A percentile compares a stretch with the other conserved stretches of the same genome.
These are phyloP conservation scores for Cutaneotrichosporon curvatum DNA, from an alignment of 1,284 basidiomycete species.

Conservation along the genomic window DNA sequence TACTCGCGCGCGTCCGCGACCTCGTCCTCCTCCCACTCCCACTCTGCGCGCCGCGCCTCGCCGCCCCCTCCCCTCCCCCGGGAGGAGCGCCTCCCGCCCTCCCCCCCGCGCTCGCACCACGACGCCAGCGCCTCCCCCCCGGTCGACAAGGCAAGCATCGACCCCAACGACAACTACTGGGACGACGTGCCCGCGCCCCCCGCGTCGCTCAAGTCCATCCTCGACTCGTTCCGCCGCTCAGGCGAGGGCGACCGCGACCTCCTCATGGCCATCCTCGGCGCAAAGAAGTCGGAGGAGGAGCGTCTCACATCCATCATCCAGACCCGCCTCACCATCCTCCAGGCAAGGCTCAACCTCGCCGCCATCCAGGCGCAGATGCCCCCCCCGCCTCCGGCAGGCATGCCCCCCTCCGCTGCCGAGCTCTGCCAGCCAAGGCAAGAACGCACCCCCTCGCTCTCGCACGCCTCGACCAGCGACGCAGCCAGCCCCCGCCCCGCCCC, in stretches of 20 bases:
- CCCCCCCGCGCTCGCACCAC: constrained; percentile 34
- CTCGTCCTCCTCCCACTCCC: neutral
- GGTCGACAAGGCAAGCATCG: constrained; percentile 23
- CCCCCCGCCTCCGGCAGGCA: constrained; percentile 1
- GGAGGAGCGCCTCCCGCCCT: constrained; percentile 26
- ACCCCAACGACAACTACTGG: constrained; percentile 34
- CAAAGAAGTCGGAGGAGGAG: constrained; percentile 79
- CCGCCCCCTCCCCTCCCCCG: constrained; percentile 1
- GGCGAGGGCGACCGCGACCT: constrained; percentile 85
- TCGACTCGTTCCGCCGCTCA: constrained; percentile 69
- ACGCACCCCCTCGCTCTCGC: constrained; percentile 11
- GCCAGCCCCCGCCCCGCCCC: constrained; percentile 1
- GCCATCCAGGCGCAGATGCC: constrained; percentile 17
- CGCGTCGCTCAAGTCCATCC: constrained; percentile 71
- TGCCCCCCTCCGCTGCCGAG: neutral
- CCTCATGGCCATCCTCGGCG: constrained; percentile 76
- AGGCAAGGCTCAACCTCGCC: constrained; percentile 32
- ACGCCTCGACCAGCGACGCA: neutral
- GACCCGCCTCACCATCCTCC: constrained; percentile 41
- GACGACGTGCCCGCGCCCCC: constrained; percentile 52
- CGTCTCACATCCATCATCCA: constrained; percentile 42
- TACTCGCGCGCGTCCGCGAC: no score
- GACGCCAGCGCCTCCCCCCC: constrained; percentile 32
- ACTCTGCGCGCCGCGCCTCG: neutral
- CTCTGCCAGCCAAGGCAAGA: constrained; percentile 2